A percentile compares a stretch with the other conserved stretches of the same genome.
phyloP scores from a whole-genome alignment of 73 alveolate genomes.

The Blepharisma japonicum region DNA sequence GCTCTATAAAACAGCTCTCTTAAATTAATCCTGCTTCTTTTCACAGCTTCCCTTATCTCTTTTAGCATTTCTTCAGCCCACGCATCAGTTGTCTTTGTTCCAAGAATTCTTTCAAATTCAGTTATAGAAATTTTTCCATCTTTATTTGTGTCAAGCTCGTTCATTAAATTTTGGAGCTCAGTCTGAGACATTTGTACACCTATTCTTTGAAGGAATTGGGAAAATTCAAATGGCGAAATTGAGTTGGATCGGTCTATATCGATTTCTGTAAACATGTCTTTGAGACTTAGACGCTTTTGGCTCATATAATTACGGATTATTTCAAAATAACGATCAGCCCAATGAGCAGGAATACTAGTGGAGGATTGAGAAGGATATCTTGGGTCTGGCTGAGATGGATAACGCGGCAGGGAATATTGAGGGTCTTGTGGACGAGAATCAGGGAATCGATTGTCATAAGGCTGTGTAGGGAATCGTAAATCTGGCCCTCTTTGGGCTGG shows the following conservation, averaged over 20 bases:
- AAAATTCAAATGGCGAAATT: conserved; percentile 6
- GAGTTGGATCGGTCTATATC: conserved; percentile 17
- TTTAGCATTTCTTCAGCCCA: conserved; percentile 1
- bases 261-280: neutral
- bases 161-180: conserved; percentile 22
- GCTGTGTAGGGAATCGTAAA: too few species aligned
- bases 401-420: too few species aligned
- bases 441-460: too few species aligned
- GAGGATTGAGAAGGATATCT: too few species aligned
- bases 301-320: neutral
- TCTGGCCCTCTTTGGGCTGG: too few species aligned
- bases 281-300: neutral
- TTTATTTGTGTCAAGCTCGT: neutral
- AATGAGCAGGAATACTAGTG: neutral
- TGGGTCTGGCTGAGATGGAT: too few species aligned
- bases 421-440: too few species aligned
- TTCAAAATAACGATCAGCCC: conserved; percentile 15
- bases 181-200: neutral
- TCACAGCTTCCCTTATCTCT: conserved; percentile 2
- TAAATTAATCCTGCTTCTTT: neutral
- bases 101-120: conserved; percentile 12
- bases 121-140: conserved; percentile 15
- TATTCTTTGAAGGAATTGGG: neutral
- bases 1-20: neutral
- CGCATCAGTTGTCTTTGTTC: neutral